A percentile compares a stretch with the other conserved stretches of the same genome.
Conservation (phyloP, 1,284 basidiomycete genomes). For the Cystobasidiaceae sp. region DNA sequence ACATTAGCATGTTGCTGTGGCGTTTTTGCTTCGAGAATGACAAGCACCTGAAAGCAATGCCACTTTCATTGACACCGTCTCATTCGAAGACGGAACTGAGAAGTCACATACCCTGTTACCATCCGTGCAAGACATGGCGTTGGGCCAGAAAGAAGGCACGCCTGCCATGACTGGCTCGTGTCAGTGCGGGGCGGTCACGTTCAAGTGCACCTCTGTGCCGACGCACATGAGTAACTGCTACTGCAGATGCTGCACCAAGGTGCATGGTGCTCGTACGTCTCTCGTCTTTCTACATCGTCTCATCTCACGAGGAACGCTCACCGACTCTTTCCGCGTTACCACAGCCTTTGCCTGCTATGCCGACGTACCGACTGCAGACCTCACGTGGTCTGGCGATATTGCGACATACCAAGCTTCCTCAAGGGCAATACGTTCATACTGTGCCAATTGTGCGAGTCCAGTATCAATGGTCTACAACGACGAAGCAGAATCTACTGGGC, state of each 20-base stretch:
- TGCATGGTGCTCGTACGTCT: constrained; percentile 22
- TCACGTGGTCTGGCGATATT: constrained; percentile 22
- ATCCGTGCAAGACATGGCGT: not conserved
- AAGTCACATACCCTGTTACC: not conserved
- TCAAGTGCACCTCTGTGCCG: constrained; percentile 6
- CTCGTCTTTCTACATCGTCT: too few species aligned
- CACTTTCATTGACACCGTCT: too few species aligned
- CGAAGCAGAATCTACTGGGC: not conserved
- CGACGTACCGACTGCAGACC: constrained; percentile 6
- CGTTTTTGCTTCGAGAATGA: too few species aligned
- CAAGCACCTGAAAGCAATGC: too few species aligned
- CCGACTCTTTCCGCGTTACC: not conserved
- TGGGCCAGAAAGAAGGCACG: not conserved
- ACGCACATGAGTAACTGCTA: constrained; percentile 1
- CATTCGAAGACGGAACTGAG: not conserved
- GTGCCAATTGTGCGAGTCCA: constrained; percentile 9
- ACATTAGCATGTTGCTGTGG: too few species aligned
- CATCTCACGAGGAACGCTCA: not conserved
- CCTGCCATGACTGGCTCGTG: constrained; percentile 23
- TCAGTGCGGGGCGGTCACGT: constrained; percentile 11
- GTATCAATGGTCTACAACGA: constrained; percentile 8
- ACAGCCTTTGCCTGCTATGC: constrained; percentile 22
- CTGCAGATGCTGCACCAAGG: constrained; percentile 16
- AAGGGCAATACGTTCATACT: constrained; percentile 6
- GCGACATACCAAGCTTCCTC: not conserved